Percentiles rank a stretch among this genome's conserved stretches.
Conservation (phyloP, 2,329 filamentous ascomycete species). For the Phaeosphaeriaceae sp. region DNA sequence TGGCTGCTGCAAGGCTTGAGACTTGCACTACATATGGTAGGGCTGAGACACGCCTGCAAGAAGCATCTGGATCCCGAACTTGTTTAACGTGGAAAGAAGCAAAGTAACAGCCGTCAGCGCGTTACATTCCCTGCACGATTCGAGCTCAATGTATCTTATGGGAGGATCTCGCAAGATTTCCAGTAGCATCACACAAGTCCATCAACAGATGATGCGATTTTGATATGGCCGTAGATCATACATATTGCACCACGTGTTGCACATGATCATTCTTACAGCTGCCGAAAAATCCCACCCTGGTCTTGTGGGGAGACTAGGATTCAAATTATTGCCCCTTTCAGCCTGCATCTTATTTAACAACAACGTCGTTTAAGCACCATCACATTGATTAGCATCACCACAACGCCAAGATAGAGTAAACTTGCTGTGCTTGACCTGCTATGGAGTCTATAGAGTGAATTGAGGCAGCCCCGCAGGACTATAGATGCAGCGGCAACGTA, state of each 20-base stretch:
- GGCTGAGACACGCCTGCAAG: neutral
- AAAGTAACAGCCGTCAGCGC: no score
- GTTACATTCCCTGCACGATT: no score
- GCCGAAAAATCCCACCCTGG: neutral
- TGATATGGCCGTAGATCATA: no score
- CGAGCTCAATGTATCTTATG: no score
- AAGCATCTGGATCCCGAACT: neutral
- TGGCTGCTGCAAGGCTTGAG: no score
- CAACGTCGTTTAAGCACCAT: slow-evolving; percentile 13
- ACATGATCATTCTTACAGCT: neutral
- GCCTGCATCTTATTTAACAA: slow-evolving; percentile 13
- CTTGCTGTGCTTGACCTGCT: neutral
- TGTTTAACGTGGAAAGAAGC: no score
- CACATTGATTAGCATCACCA: slow-evolving; percentile 12
- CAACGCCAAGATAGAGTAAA: neutral
- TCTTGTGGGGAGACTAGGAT: slow-evolving; percentile 17
- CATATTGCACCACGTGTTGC: neutral
- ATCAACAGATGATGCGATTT: no score
- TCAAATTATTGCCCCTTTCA: slow-evolving; percentile 19
- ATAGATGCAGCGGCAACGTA: neutral
- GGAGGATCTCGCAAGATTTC: no score
- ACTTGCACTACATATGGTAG: neutral
- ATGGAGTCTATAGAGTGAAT: neutral
- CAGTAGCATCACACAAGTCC: no score
- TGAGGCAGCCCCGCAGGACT: neutral